phyloP scores from a whole-genome alignment of 177 flowering plant species.

The Vitis hybrid region DNA sequence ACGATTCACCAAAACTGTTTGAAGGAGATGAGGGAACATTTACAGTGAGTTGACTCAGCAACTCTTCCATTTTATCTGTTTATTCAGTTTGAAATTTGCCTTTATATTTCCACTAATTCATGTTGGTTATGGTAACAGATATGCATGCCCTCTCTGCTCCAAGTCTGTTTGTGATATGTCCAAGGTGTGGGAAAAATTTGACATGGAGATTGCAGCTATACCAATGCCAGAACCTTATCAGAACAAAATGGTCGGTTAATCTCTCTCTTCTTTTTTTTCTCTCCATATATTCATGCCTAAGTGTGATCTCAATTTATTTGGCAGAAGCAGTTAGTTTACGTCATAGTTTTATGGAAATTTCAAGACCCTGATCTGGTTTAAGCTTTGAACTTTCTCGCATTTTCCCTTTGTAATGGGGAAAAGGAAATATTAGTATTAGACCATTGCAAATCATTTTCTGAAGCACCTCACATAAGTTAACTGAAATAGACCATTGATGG shows the following conservation, averaged over 20 bases:
- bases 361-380: too few relatives aligned
- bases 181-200: constrained; percentile 90
- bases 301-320: too few relatives aligned
- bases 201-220: constrained; percentile 85
- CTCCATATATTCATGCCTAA: constrained; percentile 6
- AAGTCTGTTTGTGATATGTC: constrained; percentile 98
- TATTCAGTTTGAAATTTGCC: not conserved
- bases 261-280: constrained; percentile 3
- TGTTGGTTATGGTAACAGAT: constrained; percentile 37
- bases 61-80: not conserved
- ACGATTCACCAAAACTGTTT: constrained; percentile 83
- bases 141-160: constrained; percentile 93
- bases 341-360: too few relatives aligned
- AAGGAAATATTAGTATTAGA: too few relatives aligned
- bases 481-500: not conserved
- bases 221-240: constrained; percentile 82
- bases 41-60: constrained; percentile 54
- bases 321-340: too few relatives aligned
- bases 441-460: too few relatives aligned
- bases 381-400: too few relatives aligned
- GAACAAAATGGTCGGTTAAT: constrained; percentile 53
- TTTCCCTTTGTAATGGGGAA: too few relatives aligned
- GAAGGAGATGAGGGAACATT: constrained; percentile 86
- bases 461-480: not conserved
- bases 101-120: not conserved